Conservation (phyloP, 306 rosid genomes). For the Vicia faba region DNA sequence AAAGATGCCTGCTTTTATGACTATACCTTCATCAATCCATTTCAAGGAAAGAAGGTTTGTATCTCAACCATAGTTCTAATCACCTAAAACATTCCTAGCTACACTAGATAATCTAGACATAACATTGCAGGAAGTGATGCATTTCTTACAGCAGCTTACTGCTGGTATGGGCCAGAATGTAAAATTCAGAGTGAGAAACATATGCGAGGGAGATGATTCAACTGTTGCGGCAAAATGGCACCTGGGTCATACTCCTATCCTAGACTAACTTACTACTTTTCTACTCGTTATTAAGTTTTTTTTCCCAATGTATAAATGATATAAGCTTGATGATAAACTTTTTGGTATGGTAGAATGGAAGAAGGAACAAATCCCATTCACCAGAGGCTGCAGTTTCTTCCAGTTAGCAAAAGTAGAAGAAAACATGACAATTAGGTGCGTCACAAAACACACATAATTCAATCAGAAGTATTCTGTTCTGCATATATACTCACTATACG, state of each 20-base stretch:
- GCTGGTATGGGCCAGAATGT: conserved; percentile 74
- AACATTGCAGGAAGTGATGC: conserved; percentile 64
- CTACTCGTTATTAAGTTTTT: background rate
- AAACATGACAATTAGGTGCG: conserved; percentile 51
- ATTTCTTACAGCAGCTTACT: conserved; percentile 55
- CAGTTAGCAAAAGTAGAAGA: conserved; percentile 53
- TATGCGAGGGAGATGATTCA: conserved; percentile 58
- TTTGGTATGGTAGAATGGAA: conserved; percentile 68
- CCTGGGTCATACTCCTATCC: conserved; percentile 54
- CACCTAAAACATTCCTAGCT: background rate
- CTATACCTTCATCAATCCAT: conserved; percentile 59
- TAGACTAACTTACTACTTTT: background rate
- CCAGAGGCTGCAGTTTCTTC: conserved; percentile 87
- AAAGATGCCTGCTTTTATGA: conserved; percentile 63
- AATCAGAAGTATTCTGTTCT: background rate
- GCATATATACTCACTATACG: conserved; percentile 29
- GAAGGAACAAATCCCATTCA: conserved; percentile 63
- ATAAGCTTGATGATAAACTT: conserved; percentile 13
- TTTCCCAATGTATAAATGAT: background rate
- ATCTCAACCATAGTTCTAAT: conserved; percentile 20
- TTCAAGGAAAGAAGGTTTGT: conserved; percentile 67
- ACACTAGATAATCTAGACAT: conserved; percentile 15
- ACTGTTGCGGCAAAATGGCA: conserved; percentile 75
- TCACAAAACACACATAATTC: background rate
- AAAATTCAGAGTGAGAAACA: conserved; percentile 50